phyloP scores from a whole-genome alignment of 176 grass and related monocot species.

The Musa troglodytarum region DNA sequence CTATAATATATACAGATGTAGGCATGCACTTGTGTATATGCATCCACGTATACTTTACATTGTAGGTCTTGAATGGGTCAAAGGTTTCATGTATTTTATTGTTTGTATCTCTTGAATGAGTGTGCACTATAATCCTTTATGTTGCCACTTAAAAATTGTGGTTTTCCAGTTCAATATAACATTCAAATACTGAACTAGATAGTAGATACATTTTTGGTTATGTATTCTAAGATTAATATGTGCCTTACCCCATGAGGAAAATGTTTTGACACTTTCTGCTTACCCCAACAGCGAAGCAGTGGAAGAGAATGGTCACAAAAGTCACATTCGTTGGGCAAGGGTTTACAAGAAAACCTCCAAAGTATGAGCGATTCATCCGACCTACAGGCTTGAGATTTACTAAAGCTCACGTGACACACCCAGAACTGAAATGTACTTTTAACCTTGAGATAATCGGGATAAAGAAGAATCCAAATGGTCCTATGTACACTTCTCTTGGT shows the following conservation, averaged over 20 bases:
- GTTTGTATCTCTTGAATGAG: too few relatives aligned
- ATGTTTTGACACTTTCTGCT: slow-evolving; percentile 3
- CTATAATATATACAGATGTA: too few relatives aligned
- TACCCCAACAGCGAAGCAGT: slow-evolving; percentile 61
- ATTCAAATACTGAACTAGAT: too few relatives aligned
- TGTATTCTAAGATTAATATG: too few relatives aligned
- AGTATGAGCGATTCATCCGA: slow-evolving; percentile 79
- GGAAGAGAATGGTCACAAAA: slow-evolving; percentile 96
- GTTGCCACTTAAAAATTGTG: too few relatives aligned
- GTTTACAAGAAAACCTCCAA: slow-evolving; percentile 92
- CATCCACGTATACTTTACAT: too few relatives aligned
- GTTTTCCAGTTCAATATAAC: too few relatives aligned
- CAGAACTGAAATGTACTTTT: slow-evolving; percentile 84
- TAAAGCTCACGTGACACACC: slow-evolving; percentile 86
- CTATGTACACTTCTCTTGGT: slow-evolving; percentile 91
- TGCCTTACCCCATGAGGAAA: too few relatives aligned
- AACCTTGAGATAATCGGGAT: slow-evolving; percentile 85
- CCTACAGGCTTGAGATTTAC: slow-evolving; percentile 76
- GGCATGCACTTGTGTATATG: too few relatives aligned
- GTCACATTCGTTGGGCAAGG: slow-evolving; percentile 75
- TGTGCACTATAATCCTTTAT: too few relatives aligned
- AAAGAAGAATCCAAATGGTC: slow-evolving; percentile 91
- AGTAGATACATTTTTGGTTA: too few relatives aligned
- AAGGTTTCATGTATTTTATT: neutral
- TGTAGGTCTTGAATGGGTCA: too few relatives aligned